Evolutionary conservation across 257 asterid species (phyloP).

Genomic region (Solanum gandarillasii): DNA sequence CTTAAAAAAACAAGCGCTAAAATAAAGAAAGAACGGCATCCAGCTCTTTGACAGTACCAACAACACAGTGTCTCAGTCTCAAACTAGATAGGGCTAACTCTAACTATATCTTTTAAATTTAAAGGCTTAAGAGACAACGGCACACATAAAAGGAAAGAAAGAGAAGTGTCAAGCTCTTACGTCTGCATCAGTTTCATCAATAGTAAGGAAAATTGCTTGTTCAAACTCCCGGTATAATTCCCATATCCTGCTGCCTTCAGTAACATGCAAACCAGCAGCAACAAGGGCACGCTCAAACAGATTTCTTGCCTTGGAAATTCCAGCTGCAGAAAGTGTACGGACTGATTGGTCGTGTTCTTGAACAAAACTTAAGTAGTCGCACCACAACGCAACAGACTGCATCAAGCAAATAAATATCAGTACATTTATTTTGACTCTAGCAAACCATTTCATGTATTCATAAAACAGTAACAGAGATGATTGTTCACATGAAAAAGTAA

Average conservation of each 20-base stretch:
- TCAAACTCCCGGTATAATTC: conserved; percentile 76
- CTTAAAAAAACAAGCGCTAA: not conserved
- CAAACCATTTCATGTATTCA: not conserved
- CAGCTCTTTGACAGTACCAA: not conserved
- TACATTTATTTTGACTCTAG: not conserved
- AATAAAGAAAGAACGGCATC: not conserved
- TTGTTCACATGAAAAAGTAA: not conserved
- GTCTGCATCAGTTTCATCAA: conserved; percentile 47
- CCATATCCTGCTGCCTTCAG: conserved; percentile 85
- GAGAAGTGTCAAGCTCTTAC: conserved; percentile 21
- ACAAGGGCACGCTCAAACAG: conserved; percentile 87
- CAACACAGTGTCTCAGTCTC: not conserved
- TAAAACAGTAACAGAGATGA: not conserved
- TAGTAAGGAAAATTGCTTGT: conserved; percentile 48
- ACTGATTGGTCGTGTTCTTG: conserved; percentile 64
- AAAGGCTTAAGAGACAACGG: not conserved
- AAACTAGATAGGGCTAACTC: not conserved
- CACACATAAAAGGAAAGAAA: not conserved
- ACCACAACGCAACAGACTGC: conserved; percentile 91
- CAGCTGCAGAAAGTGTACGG: conserved; percentile 42
- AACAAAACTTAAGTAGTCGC: conserved; percentile 74
- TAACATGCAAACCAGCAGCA: conserved; percentile 76
- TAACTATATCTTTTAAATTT: not conserved
- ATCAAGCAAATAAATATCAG: conserved; percentile 10
- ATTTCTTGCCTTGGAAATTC: conserved; percentile 67